Conservation (phyloP, 495 filamentous ascomycete species). For the Annulohypoxylon stygium region DNA sequence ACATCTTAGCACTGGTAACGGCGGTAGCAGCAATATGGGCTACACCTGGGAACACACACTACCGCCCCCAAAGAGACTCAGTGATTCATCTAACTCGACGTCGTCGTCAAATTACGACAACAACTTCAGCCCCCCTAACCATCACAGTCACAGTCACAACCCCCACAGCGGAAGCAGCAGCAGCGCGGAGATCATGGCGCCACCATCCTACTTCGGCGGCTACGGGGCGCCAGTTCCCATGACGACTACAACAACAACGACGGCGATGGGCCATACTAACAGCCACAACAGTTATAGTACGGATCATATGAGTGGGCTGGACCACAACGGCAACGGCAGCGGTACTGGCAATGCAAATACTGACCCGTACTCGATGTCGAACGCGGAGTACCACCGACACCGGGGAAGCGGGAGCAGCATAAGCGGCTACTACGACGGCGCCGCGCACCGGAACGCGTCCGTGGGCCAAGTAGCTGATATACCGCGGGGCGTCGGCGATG, state of each 20-base stretch:
- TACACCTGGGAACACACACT: conserved; percentile 15
- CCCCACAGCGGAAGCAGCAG: not conserved
- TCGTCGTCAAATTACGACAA: not conserved
- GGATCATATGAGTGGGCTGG: not conserved
- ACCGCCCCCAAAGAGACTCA: not conserved
- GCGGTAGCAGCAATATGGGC: not conserved
- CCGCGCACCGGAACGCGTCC: not conserved
- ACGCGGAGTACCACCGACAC: not conserved
- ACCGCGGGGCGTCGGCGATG: not conserved
- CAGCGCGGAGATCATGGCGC: conserved; percentile 5
- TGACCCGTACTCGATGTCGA: not conserved
- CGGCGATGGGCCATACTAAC: not conserved
- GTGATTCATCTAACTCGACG: not conserved
- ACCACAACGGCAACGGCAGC: not conserved
- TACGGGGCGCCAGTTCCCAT: conserved; percentile 1
- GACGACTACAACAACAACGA: not conserved
- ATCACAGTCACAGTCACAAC: not conserved
- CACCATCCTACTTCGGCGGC: conserved; percentile 19
- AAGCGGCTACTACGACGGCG: not conserved
- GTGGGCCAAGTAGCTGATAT: not conserved
- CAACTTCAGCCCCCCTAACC: not conserved
- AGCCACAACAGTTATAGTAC: not conserved
- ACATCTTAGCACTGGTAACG: not conserved
- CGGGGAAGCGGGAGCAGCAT: not conserved
- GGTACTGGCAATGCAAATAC: not conserved